phyloP scores from a whole-genome alignment of 495 filamentous ascomycete genomes.

The Neohortaea acidophila region DNA sequence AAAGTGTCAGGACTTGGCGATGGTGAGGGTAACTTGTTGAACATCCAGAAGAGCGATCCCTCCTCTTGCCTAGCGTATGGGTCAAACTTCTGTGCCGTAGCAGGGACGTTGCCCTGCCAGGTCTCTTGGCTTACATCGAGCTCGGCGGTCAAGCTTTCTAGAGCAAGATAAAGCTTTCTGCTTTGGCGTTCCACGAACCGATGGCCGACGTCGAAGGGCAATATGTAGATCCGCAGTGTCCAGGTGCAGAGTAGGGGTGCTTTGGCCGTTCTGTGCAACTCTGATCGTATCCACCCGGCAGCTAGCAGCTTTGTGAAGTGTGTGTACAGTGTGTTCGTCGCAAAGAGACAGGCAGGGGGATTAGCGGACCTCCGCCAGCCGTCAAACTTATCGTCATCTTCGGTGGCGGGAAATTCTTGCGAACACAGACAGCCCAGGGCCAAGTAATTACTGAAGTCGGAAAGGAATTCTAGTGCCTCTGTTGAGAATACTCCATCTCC shows the following conservation, averaged over 20 bases:
- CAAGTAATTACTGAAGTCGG: slow-evolving; percentile 7
- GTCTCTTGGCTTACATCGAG: slow-evolving; percentile 9
- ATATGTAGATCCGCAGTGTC: slow-evolving; percentile 13
- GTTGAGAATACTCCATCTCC: neutral
- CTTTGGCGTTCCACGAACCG: slow-evolving; percentile 11
- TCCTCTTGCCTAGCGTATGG: slow-evolving; percentile 30
- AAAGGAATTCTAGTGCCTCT: slow-evolving; percentile 2
- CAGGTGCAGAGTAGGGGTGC: neutral
- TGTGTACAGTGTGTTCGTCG: neutral
- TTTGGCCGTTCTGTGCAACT: too few species aligned
- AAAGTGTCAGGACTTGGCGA: slow-evolving; percentile 36
- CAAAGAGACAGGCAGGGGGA: neutral
- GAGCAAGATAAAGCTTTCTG: slow-evolving; percentile 2
- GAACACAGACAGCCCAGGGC: slow-evolving; percentile 6
- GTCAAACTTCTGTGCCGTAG: slow-evolving; percentile 19
- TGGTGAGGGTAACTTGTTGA: slow-evolving; percentile 71
- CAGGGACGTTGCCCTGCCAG: slow-evolving; percentile 7
- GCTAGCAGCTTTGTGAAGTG: slow-evolving; percentile 4
- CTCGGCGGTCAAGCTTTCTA: slow-evolving; percentile 6
- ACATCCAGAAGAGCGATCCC: slow-evolving; percentile 63
- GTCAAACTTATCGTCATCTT: neutral
- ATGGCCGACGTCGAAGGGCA: slow-evolving; percentile 16
- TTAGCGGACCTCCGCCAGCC: slow-evolving; percentile 4
- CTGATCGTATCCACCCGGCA: slow-evolving; percentile 13
- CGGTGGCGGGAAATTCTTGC: neutral